A percentile compares a stretch with the other conserved stretches of the same genome.
These are phyloP conservation scores for Cladosporium sphaerospermum DNA, from an alignment of 2,329 filamentous ascomycete genomes.

Conservation along the genomic window DNA sequence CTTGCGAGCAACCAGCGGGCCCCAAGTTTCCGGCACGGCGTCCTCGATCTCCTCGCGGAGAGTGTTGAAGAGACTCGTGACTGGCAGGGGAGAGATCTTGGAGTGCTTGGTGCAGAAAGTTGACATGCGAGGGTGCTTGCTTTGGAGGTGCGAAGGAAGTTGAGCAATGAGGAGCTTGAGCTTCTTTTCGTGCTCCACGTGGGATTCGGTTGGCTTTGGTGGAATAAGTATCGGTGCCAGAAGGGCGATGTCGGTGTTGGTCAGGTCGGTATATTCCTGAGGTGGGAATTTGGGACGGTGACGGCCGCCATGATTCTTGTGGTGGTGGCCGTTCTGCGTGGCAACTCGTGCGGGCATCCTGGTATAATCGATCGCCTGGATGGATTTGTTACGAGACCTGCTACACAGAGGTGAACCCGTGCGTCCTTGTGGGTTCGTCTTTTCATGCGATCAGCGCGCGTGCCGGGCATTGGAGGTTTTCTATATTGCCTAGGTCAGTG, in stretches of 20 bases:
- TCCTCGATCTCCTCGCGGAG: slow-evolving; percentile 15
- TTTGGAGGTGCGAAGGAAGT: slow-evolving; percentile 20
- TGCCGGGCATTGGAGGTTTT: too few relatives aligned
- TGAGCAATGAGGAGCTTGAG: slow-evolving; percentile 15
- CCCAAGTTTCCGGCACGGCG: slow-evolving; percentile 12
- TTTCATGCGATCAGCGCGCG: too few relatives aligned
- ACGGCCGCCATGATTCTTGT: background rate
- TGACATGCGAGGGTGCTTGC: slow-evolving; percentile 13
- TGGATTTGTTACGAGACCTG: too few relatives aligned
- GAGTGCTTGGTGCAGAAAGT: slow-evolving; percentile 19
- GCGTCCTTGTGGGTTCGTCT: too few relatives aligned
- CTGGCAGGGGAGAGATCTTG: slow-evolving; percentile 16
- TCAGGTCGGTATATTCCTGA: slow-evolving; percentile 17
- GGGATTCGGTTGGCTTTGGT: background rate
- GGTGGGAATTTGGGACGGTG: slow-evolving; percentile 14
- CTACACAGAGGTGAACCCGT: too few relatives aligned
- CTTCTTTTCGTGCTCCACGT: slow-evolving; percentile 9
- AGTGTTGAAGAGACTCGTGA: slow-evolving; percentile 18
- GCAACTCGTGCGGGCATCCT: background rate
- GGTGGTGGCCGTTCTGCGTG: background rate
- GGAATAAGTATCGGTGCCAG: slow-evolving; percentile 16
- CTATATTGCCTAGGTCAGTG: background rate
- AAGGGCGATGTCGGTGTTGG: slow-evolving; percentile 15
- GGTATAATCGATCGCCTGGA: too few relatives aligned
- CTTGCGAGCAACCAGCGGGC: background rate